Conservation (phyloP, 768 basidiomycete species). For the Clathrus columnatus region DNA sequence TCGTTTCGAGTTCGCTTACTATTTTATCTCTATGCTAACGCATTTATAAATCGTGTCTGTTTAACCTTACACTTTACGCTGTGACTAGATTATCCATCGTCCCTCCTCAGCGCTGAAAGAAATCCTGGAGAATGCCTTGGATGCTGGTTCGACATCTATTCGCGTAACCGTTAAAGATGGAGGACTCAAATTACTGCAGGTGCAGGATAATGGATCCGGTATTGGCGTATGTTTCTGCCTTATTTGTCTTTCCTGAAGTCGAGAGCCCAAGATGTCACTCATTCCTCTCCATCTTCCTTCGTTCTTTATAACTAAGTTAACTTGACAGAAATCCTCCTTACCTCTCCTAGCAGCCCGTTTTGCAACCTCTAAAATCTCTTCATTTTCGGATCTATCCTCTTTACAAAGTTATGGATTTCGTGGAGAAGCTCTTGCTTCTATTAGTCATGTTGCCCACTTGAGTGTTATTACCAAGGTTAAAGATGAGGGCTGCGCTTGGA, state of each 20-base stretch:
- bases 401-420: constrained; percentile 93
- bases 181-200: constrained; percentile 88
- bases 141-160: constrained; percentile 84
- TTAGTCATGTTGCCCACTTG: constrained; percentile 88
- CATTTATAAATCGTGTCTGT: neutral
- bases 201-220: constrained; percentile 94
- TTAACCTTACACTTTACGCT: constrained; percentile 26
- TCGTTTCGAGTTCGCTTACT: neutral
- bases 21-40: constrained; percentile 55
- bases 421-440: constrained; percentile 92
- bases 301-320: neutral
- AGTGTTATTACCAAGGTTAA: constrained; percentile 88
- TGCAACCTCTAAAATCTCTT: constrained; percentile 86
- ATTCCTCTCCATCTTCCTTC: too few species aligned
- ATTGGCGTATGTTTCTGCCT: constrained; percentile 56
- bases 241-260: neutral
- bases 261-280: neutral
- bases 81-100: constrained; percentile 66
- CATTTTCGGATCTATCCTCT: constrained; percentile 77
- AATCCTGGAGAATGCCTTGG: constrained; percentile 89
- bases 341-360: constrained; percentile 90
- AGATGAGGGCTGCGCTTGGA: constrained; percentile 80
- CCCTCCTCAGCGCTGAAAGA: constrained; percentile 96
- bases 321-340: constrained; percentile 71
- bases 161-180: constrained; percentile 89